Conservation (phyloP, 768 basidiomycete genomes). For the Cantharellus anzutake region DNA sequence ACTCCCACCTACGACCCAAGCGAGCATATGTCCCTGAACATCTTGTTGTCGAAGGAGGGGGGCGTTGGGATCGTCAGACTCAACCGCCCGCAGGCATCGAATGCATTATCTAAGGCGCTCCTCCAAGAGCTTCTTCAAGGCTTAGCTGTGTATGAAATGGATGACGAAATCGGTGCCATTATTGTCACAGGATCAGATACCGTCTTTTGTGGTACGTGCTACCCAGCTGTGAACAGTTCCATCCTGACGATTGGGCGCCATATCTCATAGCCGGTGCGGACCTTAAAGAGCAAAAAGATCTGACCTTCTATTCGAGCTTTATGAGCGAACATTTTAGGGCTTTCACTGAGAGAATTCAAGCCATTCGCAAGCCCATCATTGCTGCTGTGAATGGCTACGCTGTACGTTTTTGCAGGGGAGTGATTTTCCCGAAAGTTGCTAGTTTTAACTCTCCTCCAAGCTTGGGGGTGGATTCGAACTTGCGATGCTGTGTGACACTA, state of each 20-base stretch:
- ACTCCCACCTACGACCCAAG: too few species aligned
- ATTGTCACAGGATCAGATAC: slow-evolving; percentile 28
- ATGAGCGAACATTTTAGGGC: neutral
- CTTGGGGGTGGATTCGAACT: slow-evolving; percentile 33
- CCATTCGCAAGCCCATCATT: slow-evolving; percentile 27
- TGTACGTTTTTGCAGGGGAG: slow-evolving; percentile 14
- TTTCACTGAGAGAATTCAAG: slow-evolving; percentile 15
- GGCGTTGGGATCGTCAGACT: neutral
- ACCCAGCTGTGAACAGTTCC: neutral
- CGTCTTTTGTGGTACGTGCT: slow-evolving; percentile 23
- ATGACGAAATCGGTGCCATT: slow-evolving; percentile 22
- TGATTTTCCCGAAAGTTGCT: neutral
- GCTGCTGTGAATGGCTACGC: slow-evolving; percentile 30
- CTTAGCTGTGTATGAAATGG: slow-evolving; percentile 17
- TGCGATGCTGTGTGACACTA: slow-evolving; percentile 29
- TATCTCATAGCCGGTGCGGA: slow-evolving; percentile 23
- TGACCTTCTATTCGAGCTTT: slow-evolving; percentile 10
- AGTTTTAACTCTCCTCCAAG: slow-evolving; percentile 11
- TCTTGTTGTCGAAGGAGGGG: too few species aligned
- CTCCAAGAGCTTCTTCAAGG: slow-evolving; percentile 22
- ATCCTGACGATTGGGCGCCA: neutral
- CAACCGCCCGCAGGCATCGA: neutral
- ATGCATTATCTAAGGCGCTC: slow-evolving; percentile 1
- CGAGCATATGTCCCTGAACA: too few species aligned
- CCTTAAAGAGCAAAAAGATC: slow-evolving; percentile 32